A percentile compares a stretch with the other conserved stretches of the same genome.
phyloP scores from a whole-genome alignment of 805 yeast genomes.

The Candida pseudoglaebosa region DNA sequence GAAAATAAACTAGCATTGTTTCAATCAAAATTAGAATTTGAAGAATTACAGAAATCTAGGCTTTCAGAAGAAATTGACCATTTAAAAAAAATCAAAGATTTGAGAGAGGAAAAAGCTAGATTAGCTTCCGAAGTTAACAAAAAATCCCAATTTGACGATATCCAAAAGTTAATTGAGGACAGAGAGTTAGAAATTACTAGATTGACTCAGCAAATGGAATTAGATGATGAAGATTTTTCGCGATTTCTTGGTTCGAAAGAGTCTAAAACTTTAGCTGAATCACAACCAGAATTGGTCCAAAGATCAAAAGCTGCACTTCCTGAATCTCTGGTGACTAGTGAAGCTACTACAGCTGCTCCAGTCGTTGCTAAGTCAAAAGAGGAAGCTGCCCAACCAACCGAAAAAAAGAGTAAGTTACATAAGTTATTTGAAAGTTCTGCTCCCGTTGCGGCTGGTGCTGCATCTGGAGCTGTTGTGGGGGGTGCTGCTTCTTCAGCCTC shows the following conservation, averaged over 20 bases:
- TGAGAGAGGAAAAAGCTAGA: slow-evolving; percentile 36
- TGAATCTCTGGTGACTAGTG: too few relatives aligned
- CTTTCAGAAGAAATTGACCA: slow-evolving; percentile 37
- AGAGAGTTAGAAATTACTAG: slow-evolving; percentile 30
- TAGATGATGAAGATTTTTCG: slow-evolving; percentile 26
- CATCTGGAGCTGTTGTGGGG: slow-evolving; percentile 11
- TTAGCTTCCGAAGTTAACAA: slow-evolving; percentile 20
- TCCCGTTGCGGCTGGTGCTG: slow-evolving; percentile 11
- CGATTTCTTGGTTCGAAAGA: slow-evolving; percentile 3
- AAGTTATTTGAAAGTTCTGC: slow-evolving; percentile 5
- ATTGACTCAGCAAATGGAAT: slow-evolving; percentile 29
- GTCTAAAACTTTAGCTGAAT: slow-evolving; percentile 7
- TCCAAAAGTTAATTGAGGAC: slow-evolving; percentile 27
- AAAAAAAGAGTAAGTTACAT: slow-evolving; percentile 3
- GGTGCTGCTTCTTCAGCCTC: slow-evolving; percentile 12
- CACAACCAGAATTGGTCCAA: not conserved
- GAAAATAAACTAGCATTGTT: slow-evolving; percentile 27
- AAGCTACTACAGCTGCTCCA: slow-evolving; percentile 3
- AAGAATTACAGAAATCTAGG: slow-evolving; percentile 35
- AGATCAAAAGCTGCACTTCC: not conserved
- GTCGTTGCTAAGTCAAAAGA: not conserved
- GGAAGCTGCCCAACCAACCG: slow-evolving; percentile 5
- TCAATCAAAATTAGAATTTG: slow-evolving; percentile 28
- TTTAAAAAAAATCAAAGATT: slow-evolving; percentile 35
- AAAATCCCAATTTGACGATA: slow-evolving; percentile 20